Base-by-base conservation (phyloP, 1,139 yeast genomes). In the Hansenula anomala region DNA sequence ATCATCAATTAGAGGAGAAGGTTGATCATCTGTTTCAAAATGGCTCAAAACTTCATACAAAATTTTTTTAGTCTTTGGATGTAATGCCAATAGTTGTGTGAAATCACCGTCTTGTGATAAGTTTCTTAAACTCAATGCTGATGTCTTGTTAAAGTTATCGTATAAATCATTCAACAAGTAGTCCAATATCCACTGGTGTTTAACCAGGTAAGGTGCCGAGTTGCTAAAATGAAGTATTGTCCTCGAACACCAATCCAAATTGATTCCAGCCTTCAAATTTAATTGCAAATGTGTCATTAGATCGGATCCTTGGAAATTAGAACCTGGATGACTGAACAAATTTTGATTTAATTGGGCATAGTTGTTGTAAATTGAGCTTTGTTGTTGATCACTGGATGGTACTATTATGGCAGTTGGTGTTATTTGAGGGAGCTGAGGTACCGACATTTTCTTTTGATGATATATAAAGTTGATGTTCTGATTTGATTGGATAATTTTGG, bases 41-140 rank as follows among this genome's bases (percentile, higher is more conserved):
- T 38, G 28, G 1, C 26, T 31, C 29, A 53, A 34, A 4, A 51
- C 40, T 11, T 48, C 58, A 26, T 44, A 46, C 19, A 63, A 44
- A 2, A 60, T 47, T 34, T 67, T 67, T 52, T 75, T 77, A 35
- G 81, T 69, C 25, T 59, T 58, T 36, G 60, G 64, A 38, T 73
- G 66, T 48, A 77, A 73, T 0, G 94, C 85, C 45, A 92, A 64
- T 61, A 81, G 73, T 57, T 85, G 90, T 31, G 95, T 95, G 52
- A 88, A 86, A 32, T 75, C 81, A 14, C 86, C 75, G 55, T 88
- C 96, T 56, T 92, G 94, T 2, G 85, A 75, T 40, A 87, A 66
- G 59, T 92, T 92, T 53, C 97, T 71, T 41, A 92, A 66, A 18
- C 87, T 73, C 41, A 92, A 73, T 11, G 69, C 64, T 12, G 50